These are phyloP conservation scores for Botryotinia calthae DNA, from an alignment of 2,329 filamentous ascomycete genomes.

Conservation along the genomic window DNA sequence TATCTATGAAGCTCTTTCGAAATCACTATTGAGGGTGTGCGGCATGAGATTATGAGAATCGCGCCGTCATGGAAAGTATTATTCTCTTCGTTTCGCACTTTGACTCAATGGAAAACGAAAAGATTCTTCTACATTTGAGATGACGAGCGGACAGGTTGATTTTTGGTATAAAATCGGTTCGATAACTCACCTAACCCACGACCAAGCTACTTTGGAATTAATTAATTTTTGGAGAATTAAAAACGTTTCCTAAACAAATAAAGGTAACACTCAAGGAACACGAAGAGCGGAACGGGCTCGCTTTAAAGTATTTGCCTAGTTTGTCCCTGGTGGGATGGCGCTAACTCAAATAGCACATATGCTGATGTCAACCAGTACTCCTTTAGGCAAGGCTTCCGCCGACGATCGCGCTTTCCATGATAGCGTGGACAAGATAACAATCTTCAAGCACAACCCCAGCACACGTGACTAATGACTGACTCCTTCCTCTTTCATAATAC, in stretches of 20 bases:
- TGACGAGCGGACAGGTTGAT: slow-evolving; percentile 18
- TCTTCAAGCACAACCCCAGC: background rate
- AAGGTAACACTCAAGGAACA: background rate
- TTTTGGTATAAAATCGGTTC: slow-evolving; percentile 6
- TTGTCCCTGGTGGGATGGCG: background rate
- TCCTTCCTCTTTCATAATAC: background rate
- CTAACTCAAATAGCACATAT: background rate
- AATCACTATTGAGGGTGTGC: background rate
- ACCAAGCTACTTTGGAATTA: background rate
- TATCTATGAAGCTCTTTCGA: background rate
- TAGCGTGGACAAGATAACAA: background rate
- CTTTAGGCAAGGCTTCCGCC: background rate
- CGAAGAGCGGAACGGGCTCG: background rate
- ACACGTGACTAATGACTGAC: background rate
- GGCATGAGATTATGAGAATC: background rate
- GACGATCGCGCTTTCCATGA: background rate
- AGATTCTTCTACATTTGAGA: slow-evolving; percentile 18
- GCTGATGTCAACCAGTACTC: background rate
- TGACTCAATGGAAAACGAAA: slow-evolving; percentile 16
- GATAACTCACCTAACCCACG: slow-evolving; percentile 12
- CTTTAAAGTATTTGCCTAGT: background rate
- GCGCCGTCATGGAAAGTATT: background rate
- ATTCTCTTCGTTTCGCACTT: slow-evolving; percentile 11
- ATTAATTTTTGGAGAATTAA: background rate
- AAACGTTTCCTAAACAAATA: slow-evolving; percentile 17